These are phyloP conservation scores for Suillus subaureus DNA, from an alignment of 768 basidiomycete species.

Conservation along the genomic window DNA sequence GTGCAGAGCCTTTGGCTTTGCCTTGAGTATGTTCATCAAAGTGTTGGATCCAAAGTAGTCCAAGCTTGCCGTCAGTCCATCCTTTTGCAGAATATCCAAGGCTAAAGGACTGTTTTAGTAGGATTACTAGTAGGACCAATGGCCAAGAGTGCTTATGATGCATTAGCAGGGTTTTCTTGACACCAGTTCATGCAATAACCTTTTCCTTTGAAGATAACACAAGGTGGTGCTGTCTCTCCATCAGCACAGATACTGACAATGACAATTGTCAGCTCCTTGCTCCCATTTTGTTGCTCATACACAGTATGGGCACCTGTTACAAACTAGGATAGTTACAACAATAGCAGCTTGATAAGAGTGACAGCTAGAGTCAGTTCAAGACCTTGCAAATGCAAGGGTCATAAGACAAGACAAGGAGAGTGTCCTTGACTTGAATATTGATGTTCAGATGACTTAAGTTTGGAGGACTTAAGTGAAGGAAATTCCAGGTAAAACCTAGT, in stretches of 20 bases:
- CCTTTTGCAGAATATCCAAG: slow-evolving; percentile 29
- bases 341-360: too few species aligned
- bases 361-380: too few species aligned
- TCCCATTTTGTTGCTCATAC: slow-evolving; percentile 16
- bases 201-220: slow-evolving; percentile 35
- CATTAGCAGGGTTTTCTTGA: slow-evolving; percentile 37
- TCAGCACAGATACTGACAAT: slow-evolving; percentile 27
- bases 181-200: slow-evolving; percentile 28
- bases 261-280: slow-evolving; percentile 24
- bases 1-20: not conserved
- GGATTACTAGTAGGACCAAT: not conserved
- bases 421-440: too few species aligned
- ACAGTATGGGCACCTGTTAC: slow-evolving; percentile 6
- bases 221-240: slow-evolving; percentile 18
- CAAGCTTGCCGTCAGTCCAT: slow-evolving; percentile 41
- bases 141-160: slow-evolving; percentile 33
- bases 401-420: too few species aligned
- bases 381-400: too few species aligned
- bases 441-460: too few species aligned
- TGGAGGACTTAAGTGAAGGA: too few species aligned
- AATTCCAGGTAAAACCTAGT: too few species aligned
- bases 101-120: slow-evolving; percentile 30
- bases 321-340: too few species aligned
- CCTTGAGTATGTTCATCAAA: slow-evolving; percentile 32
- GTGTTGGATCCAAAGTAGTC: slow-evolving; percentile 38